Conservation (phyloP, 257 asterid species). For the Nicotiana attenuata region DNA sequence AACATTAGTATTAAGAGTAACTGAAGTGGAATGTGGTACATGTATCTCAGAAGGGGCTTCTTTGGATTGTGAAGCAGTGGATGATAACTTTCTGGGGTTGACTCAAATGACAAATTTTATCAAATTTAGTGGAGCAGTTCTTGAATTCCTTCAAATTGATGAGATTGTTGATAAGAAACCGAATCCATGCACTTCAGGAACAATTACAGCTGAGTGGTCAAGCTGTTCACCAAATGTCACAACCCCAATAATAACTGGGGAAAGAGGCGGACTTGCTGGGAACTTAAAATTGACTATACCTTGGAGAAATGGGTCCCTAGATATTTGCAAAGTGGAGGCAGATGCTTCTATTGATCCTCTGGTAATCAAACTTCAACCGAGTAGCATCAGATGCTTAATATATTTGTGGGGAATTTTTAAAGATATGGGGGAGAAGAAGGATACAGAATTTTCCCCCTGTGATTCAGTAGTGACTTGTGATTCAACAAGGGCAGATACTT, state of each 20-base stretch:
- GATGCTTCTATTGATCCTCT: conserved; percentile 75
- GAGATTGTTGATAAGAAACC: conserved; percentile 41
- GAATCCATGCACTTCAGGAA: conserved; percentile 34
- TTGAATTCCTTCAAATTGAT: conserved; percentile 65
- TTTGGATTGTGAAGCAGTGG: conserved; percentile 25
- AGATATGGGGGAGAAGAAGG: conserved; percentile 34
- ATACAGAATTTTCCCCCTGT: conserved; percentile 17
- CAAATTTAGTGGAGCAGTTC: conserved; percentile 73
- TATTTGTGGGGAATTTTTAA: conserved; percentile 59
- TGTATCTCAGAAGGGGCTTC: conserved; percentile 69
- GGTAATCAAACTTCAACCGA: conserved; percentile 69
- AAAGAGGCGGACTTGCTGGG: conserved; percentile 84
- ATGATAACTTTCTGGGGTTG: conserved; percentile 64
- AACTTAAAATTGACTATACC: conserved; percentile 72
- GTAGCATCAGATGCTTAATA: conserved; percentile 51
- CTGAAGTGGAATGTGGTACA: conserved; percentile 85
- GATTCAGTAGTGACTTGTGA: conserved; percentile 27
- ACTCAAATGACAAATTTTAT: conserved; percentile 65
- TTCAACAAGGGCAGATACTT: conserved; percentile 37
- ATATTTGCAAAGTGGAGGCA: conserved; percentile 77
- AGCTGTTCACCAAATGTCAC: conserved; percentile 39
- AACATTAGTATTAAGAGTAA: conserved; percentile 71
- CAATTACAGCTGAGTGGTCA: conserved; percentile 37
- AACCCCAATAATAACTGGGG: conserved; percentile 60
- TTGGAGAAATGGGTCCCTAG: conserved; percentile 92